A percentile compares a stretch with the other conserved stretches of the same genome.
These are phyloP conservation scores for Ascosphaera aggregata DNA, from an alignment of 2,329 filamentous ascomycete species.

Conservation along the genomic window DNA sequence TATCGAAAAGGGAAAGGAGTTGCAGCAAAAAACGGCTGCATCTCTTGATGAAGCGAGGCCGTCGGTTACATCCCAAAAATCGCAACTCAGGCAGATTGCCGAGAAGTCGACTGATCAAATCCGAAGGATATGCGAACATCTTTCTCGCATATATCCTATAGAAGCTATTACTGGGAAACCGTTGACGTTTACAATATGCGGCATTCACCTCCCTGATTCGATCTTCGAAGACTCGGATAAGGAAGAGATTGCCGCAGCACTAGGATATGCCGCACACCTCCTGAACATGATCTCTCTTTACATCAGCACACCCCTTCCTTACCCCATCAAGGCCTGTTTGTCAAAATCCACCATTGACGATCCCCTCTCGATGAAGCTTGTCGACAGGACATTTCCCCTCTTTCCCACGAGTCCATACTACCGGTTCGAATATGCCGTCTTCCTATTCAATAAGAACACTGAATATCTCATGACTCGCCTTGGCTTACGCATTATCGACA, in stretches of 20 bases:
- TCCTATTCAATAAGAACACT: slow-evolving; percentile 90
- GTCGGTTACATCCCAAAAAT: slow-evolving; percentile 32
- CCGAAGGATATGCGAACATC: slow-evolving; percentile 65
- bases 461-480: slow-evolving; percentile 43
- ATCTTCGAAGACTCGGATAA: slow-evolving; percentile 43
- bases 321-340: slow-evolving; percentile 47
- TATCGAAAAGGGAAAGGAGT: slow-evolving; percentile 38
- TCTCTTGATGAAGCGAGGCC: slow-evolving; percentile 39
- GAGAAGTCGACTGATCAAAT: slow-evolving; percentile 64
- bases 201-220: slow-evolving; percentile 57
- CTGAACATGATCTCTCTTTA: slow-evolving; percentile 62
- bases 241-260: slow-evolving; percentile 52
- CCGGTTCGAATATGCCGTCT: slow-evolving; percentile 89
- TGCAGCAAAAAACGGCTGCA: slow-evolving; percentile 33
- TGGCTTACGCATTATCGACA: slow-evolving; percentile 61
- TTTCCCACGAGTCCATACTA: slow-evolving; percentile 56
- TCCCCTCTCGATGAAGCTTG: slow-evolving; percentile 32
- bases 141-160: slow-evolving; percentile 61
- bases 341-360: slow-evolving; percentile 58
- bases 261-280: slow-evolving; percentile 59
- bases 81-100: slow-evolving; percentile 23
- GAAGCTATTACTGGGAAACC: slow-evolving; percentile 38
- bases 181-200: slow-evolving; percentile 65
- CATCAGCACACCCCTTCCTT: slow-evolving; percentile 54
- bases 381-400: slow-evolving; percentile 55